Percentiles rank a stretch among this genome's conserved stretches.
Conservation (phyloP, 2,329 filamentous ascomycete genomes). For the Penicillium sp. region DNA sequence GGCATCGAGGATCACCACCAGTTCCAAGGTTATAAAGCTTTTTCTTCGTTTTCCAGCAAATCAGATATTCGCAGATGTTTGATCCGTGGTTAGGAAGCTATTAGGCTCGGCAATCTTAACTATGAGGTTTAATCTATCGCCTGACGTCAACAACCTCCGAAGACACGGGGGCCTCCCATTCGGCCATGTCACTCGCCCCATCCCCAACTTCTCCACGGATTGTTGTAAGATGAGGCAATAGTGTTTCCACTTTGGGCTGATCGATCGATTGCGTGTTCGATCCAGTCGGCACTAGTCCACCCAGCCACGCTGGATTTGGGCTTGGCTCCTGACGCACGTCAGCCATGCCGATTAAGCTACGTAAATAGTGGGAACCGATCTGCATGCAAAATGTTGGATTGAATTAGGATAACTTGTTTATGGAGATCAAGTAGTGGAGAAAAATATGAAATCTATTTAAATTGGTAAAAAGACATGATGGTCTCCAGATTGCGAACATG, state of each 20-base stretch:
- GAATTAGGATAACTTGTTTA: background rate
- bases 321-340: slow-evolving; percentile 7
- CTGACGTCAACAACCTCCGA: slow-evolving; percentile 1
- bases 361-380: background rate
- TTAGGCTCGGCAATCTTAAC: background rate
- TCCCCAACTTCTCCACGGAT: background rate
- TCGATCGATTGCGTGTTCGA: slow-evolving; percentile 1
- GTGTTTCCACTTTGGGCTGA: background rate
- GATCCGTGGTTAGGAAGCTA: background rate
- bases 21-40: background rate
- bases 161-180: background rate
- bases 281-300: slow-evolving; percentile 5
- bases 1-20: background rate
- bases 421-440: background rate
- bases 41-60: background rate
- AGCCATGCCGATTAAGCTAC: slow-evolving; percentile 8
- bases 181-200: background rate
- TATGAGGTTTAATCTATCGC: background rate
- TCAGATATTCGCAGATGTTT: background rate
- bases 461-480: background rate
- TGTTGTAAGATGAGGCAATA: slow-evolving; percentile 6
- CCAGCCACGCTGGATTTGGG: slow-evolving; percentile 9
- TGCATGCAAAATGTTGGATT: slow-evolving; percentile 1
- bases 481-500: background rate
- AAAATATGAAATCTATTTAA: background rate